Conservation (phyloP, 1,139 yeast species). For the Kodamaea arcana region DNA sequence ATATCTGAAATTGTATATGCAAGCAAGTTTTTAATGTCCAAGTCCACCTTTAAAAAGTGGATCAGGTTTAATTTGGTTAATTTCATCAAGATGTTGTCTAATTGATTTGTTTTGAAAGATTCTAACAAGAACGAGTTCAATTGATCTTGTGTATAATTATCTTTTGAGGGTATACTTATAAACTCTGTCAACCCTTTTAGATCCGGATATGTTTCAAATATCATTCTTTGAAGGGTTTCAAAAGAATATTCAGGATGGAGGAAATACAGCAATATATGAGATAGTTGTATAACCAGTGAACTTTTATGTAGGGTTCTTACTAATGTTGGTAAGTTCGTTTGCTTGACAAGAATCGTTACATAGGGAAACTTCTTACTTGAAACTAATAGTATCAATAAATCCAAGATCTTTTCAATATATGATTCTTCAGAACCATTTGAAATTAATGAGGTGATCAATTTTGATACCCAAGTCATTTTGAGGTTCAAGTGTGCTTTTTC, state of each 20-base stretch:
- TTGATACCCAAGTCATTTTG: conserved; percentile 3
- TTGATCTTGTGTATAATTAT: conserved; percentile 1
- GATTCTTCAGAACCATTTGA: background rate
- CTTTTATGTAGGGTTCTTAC: background rate
- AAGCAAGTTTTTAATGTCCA: background rate
- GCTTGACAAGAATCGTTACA: background rate
- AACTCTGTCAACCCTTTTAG: conserved; percentile 3
- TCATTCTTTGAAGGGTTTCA: conserved; percentile 2
- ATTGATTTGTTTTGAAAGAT: conserved; percentile 3
- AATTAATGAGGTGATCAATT: too few species aligned
- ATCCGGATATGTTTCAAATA: conserved; percentile 1
- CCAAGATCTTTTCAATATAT: conserved; percentile 2
- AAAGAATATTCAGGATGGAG: background rate
- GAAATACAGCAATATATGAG: background rate
- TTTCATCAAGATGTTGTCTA: conserved; percentile 1
- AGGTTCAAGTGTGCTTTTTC: conserved; percentile 2
- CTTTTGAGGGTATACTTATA: conserved; percentile 4
- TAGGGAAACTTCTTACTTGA: background rate
- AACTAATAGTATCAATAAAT: background rate
- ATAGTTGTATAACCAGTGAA: background rate
- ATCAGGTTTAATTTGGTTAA: background rate
- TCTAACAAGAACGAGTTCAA: conserved; percentile 2
- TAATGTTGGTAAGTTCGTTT: background rate
- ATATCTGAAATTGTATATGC: conserved; percentile 2
- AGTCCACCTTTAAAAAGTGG: background rate